Evolutionary conservation across 2,329 filamentous ascomycete genomes (phyloP).

Genomic region (Endoconidiophora laricicola): DNA sequence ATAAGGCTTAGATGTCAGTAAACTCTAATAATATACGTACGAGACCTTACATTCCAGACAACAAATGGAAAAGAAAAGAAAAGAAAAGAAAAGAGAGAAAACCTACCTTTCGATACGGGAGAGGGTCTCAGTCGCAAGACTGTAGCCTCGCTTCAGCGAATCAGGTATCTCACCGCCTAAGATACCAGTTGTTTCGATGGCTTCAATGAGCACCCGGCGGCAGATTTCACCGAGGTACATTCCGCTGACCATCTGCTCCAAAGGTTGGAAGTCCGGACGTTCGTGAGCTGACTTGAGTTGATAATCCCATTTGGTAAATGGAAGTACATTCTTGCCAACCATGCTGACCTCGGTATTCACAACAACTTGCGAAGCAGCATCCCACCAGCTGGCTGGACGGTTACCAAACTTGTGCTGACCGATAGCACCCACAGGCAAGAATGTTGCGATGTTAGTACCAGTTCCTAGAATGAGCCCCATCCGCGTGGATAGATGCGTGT

Average conservation of each 20-base stretch:
- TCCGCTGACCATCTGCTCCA: constrained; percentile 47
- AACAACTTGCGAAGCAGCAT: constrained; percentile 42
- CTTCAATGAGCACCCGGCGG: constrained; percentile 40
- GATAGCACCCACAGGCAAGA: constrained; percentile 42
- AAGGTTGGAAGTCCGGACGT: constrained; percentile 42
- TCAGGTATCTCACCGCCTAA: constrained; percentile 40
- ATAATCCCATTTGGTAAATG: constrained; percentile 44
- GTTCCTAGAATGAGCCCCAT: constrained; percentile 52
- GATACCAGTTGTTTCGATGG: constrained; percentile 35
- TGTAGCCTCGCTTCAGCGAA: constrained; percentile 35
- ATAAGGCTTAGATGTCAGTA: neutral
- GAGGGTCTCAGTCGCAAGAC: constrained; percentile 43
- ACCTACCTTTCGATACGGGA: constrained; percentile 41
- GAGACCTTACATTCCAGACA: no score
- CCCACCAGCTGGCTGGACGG: constrained; percentile 38
- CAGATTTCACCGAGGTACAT: constrained; percentile 51
- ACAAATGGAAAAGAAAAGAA: neutral
- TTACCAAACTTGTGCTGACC: constrained; percentile 38
- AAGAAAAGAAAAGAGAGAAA: neutral
- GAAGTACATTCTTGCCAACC: constrained; percentile 43
- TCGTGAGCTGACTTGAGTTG: constrained; percentile 35
- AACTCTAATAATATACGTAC: no score
- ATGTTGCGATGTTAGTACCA: constrained; percentile 48
- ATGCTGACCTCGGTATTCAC: constrained; percentile 53
- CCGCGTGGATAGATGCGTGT: constrained; percentile 39